These are phyloP conservation scores for Daldinia grandis DNA, from an alignment of 495 filamentous ascomycete genomes.

Conservation along the genomic window DNA sequence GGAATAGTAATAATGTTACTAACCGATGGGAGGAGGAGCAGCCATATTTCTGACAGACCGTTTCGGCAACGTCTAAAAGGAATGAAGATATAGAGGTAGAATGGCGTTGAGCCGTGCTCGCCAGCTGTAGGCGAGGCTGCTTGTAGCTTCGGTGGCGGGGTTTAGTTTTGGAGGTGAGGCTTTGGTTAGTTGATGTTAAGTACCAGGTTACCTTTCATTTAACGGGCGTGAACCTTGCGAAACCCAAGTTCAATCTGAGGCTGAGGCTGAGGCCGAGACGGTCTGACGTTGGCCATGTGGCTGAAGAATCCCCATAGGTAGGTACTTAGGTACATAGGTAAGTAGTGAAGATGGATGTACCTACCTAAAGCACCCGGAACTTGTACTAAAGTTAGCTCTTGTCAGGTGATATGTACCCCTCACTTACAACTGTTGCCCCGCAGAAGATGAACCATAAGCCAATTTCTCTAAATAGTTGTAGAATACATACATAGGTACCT, in stretches of 20 bases:
- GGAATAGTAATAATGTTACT: neutral
- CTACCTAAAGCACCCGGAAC: too few relatives aligned
- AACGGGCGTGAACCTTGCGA: neutral
- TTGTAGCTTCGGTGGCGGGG: constrained; percentile 27
- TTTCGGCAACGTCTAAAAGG: neutral
- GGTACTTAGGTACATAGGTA: neutral
- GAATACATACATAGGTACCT: neutral
- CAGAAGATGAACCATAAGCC: neutral
- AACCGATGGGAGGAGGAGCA: constrained; percentile 35
- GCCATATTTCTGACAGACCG: constrained; percentile 36
- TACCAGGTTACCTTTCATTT: neutral
- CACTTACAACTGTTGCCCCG: neutral
- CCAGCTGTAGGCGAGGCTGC: constrained; percentile 15
- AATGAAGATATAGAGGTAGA: neutral
- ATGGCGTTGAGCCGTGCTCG: constrained; percentile 11
- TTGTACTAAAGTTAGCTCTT: neutral
- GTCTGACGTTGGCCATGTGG: constrained; percentile 2
- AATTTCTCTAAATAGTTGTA: neutral
- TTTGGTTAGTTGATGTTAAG: constrained; percentile 26
- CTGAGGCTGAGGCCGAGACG: neutral
- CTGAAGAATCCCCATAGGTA: neutral
- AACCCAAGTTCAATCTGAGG: neutral
- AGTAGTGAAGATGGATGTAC: too few relatives aligned
- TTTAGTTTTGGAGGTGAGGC: constrained; percentile 29
- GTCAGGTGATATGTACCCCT: constrained; percentile 1